Conservation (phyloP, 2,329 filamentous ascomycete genomes). For the Thielaviopsis musarum region DNA sequence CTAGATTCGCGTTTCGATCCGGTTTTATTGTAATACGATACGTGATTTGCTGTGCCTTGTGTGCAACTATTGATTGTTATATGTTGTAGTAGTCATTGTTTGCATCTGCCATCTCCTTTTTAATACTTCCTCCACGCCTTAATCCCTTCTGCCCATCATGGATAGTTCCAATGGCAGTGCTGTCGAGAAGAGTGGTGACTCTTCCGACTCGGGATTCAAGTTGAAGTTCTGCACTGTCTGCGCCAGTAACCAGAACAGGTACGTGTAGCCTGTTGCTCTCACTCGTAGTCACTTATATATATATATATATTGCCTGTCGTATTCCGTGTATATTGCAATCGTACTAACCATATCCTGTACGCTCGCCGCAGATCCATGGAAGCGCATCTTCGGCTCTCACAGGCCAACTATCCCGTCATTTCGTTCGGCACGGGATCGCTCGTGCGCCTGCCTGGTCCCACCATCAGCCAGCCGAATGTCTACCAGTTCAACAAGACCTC, state of each 20-base stretch:
- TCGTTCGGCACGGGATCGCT: conserved; percentile 94
- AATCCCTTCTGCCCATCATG: neutral
- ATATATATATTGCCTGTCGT: neutral
- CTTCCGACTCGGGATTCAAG: conserved; percentile 42
- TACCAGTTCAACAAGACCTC: conserved; percentile 97
- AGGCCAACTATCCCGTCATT: conserved; percentile 82
- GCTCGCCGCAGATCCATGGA: conserved; percentile 73
- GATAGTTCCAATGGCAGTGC: conserved; percentile 18
- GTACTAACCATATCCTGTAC: neutral
- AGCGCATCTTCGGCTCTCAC: conserved; percentile 83
- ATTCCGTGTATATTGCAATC: conserved; percentile 3
- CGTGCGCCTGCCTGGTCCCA: conserved; percentile 80
- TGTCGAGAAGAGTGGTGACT: conserved; percentile 28
- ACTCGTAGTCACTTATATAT: neutral
- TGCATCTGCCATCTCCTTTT: neutral
- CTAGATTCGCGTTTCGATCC: neutral
- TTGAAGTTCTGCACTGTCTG: conserved; percentile 98
- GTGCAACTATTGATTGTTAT: too few relatives aligned
- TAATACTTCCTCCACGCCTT: neutral
- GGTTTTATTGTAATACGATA: conserved; percentile 1
- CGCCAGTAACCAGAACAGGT: conserved; percentile 95
- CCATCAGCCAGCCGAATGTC: conserved; percentile 85
- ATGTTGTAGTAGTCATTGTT: conserved; percentile 1
- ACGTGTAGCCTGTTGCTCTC: conserved; percentile 17
- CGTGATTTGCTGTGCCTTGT: conserved; percentile 6